These are phyloP conservation scores for Penicillium roqueforti DNA, from an alignment of 495 filamentous ascomycete species.

Conservation along the genomic window DNA sequence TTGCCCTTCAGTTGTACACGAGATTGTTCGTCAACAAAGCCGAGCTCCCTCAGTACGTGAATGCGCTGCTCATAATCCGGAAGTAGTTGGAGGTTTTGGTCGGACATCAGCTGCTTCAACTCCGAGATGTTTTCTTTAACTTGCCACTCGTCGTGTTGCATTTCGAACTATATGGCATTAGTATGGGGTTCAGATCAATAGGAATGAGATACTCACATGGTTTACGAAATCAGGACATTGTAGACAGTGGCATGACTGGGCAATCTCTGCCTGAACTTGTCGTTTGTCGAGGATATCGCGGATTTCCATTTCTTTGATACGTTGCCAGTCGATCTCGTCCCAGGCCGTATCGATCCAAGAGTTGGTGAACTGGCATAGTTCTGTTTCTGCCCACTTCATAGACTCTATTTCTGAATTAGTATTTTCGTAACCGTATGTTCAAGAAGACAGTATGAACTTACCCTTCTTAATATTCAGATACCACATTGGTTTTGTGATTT, in stretches of 20 bases:
- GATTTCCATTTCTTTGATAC: slow-evolving; percentile 71
- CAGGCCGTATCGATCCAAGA: slow-evolving; percentile 71
- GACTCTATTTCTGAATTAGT: slow-evolving; percentile 31
- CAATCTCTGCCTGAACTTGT: slow-evolving; percentile 52
- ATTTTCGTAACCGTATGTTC: neutral
- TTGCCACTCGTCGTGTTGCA: slow-evolving; percentile 92
- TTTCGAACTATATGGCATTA: slow-evolving; percentile 58
- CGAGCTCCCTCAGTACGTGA: slow-evolving; percentile 81
- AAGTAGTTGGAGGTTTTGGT: slow-evolving; percentile 94
- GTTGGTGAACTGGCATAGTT: slow-evolving; percentile 56
- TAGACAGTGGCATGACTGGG: slow-evolving; percentile 55
- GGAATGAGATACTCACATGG: slow-evolving; percentile 58
- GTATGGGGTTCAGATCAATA: neutral
- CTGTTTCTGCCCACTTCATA: slow-evolving; percentile 50
- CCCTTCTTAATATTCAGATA: slow-evolving; percentile 46
- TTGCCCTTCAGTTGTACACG: slow-evolving; percentile 95
- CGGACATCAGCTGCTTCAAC: slow-evolving; percentile 81
- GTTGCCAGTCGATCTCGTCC: slow-evolving; percentile 80
- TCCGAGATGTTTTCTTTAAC: slow-evolving; percentile 86
- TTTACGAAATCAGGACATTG: slow-evolving; percentile 73
- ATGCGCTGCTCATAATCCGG: slow-evolving; percentile 97
- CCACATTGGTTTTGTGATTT: slow-evolving; percentile 49
- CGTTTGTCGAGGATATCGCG: slow-evolving; percentile 70
- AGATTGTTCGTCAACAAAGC: slow-evolving; percentile 78
- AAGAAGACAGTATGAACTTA: slow-evolving; percentile 9